A percentile compares a stretch with the other conserved stretches of the same genome.
Conservation (phyloP, 352 stramenopile genomes). For the Phytophthora macrochlamydospora region DNA sequence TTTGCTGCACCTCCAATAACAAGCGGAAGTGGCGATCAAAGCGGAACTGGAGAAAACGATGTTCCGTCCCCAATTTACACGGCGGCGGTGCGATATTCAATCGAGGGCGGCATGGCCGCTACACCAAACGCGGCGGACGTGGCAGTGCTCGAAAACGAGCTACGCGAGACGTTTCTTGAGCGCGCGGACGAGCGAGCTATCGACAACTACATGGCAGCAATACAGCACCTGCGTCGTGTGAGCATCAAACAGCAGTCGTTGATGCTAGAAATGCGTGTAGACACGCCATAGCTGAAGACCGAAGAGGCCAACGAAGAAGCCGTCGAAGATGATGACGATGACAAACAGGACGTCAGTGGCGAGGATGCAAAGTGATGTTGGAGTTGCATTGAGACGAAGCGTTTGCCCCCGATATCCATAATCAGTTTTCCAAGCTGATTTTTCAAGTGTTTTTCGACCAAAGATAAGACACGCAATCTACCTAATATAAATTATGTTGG, state of each 20-base stretch:
- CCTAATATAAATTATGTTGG: no score
- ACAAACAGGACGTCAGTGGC: constrained; percentile 15
- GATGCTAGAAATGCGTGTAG: constrained; percentile 22
- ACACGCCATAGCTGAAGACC: constrained; percentile 4
- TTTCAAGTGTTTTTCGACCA: no score
- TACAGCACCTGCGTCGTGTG: constrained; percentile 64
- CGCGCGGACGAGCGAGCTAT: constrained; percentile 63
- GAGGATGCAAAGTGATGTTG: no score
- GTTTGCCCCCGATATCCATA: no score
- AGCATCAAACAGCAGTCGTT: constrained; percentile 37
- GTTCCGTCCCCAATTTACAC: constrained; percentile 34
- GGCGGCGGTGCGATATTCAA: constrained; percentile 33
- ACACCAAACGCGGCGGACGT: constrained; percentile 34
- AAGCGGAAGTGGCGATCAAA: not conserved
- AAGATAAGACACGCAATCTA: no score
- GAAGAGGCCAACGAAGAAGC: not conserved
- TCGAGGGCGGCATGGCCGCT: constrained; percentile 13
- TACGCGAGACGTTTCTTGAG: constrained; percentile 69
- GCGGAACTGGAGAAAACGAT: not conserved
- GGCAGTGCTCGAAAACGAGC: constrained; percentile 59
- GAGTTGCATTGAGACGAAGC: no score
- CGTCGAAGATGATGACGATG: constrained; percentile 35
- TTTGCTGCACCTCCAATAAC: constrained; percentile 7
- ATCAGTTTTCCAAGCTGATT: no score
- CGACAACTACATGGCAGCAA: constrained; percentile 70